Percentiles rank a stretch among this genome's conserved stretches.
phyloP scores from a whole-genome alignment of 2,329 filamentous ascomycete species.

The Hypomyces rosellus region DNA sequence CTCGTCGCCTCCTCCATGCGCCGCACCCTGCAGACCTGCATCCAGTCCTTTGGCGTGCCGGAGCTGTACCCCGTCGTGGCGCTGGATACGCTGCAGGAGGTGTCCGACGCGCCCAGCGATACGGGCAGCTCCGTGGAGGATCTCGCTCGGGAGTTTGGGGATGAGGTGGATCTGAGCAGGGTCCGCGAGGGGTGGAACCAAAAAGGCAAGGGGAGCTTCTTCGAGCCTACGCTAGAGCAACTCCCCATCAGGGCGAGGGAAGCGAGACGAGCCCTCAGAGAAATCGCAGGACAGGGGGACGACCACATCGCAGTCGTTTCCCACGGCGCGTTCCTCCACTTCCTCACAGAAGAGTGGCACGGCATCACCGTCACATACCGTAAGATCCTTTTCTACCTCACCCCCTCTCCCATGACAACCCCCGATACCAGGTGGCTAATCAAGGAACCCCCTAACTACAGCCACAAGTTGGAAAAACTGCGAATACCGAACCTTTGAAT shows the following conservation, averaged over 20 bases:
- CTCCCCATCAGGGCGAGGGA: constrained; percentile 56
- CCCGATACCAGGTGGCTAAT: constrained; percentile 1
- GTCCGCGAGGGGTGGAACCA: constrained; percentile 65
- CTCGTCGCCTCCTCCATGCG: constrained; percentile 74
- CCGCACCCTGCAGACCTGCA: constrained; percentile 72
- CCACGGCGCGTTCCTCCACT: constrained; percentile 80
- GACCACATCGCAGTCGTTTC: constrained; percentile 68
- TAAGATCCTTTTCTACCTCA: not conserved
- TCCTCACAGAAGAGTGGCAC: constrained; percentile 75
- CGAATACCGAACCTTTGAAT: constrained; percentile 63
- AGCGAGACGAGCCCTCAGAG: constrained; percentile 53
- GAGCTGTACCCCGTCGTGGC: constrained; percentile 48
- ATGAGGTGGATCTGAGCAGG: constrained; percentile 54
- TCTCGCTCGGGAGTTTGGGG: constrained; percentile 61
- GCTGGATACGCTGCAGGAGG: constrained; percentile 73
- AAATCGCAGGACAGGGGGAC: constrained; percentile 38
- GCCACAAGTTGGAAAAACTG: constrained; percentile 71
- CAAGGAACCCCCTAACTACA: constrained; percentile 21
- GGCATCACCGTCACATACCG: constrained; percentile 35
- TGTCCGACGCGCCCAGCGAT: constrained; percentile 68
- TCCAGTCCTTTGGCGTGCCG: constrained; percentile 55
- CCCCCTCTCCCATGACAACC: not conserved
- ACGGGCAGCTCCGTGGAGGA: constrained; percentile 54
- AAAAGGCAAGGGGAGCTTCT: constrained; percentile 46
- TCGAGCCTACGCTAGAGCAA: constrained; percentile 42